Percentiles rank a stretch among this genome's conserved stretches.
These are phyloP conservation scores for Chenopodium quinoa DNA, from an alignment of 148 eudicot species.

Conservation along the genomic window DNA sequence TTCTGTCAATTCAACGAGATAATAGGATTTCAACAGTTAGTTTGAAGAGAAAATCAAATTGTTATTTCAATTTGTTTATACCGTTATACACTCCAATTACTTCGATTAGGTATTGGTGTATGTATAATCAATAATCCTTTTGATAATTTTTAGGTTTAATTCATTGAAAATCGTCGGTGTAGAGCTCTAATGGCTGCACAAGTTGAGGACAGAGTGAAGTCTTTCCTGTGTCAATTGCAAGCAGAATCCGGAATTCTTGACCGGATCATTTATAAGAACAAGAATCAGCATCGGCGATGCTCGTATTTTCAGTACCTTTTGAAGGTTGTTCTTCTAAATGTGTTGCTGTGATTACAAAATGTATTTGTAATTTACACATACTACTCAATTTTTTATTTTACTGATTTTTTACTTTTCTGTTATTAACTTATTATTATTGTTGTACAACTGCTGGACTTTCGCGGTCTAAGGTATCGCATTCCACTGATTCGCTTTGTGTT, in stretches of 20 bases:
- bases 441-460: no score
- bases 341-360: not conserved
- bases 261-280: constrained; percentile 78
- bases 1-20: no score
- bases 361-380: not conserved
- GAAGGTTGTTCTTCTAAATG: constrained; percentile 47
- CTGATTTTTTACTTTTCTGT: not conserved
- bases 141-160: not conserved
- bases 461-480: no score
- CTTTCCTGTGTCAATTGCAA: constrained; percentile 62
- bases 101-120: not conserved
- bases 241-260: constrained; percentile 71
- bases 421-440: no score
- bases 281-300: constrained; percentile 88
- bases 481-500: not conserved
- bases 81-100: no score
- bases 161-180: not conserved
- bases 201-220: constrained; percentile 58
- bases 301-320: constrained; percentile 76
- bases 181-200: constrained; percentile 34
- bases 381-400: no score
- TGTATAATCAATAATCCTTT: not conserved
- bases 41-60: no score
- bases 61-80: not conserved
- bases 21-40: no score